These are phyloP conservation scores for Sporothrix globosa DNA, from an alignment of 2,329 filamentous ascomycete species.

Conservation along the genomic window DNA sequence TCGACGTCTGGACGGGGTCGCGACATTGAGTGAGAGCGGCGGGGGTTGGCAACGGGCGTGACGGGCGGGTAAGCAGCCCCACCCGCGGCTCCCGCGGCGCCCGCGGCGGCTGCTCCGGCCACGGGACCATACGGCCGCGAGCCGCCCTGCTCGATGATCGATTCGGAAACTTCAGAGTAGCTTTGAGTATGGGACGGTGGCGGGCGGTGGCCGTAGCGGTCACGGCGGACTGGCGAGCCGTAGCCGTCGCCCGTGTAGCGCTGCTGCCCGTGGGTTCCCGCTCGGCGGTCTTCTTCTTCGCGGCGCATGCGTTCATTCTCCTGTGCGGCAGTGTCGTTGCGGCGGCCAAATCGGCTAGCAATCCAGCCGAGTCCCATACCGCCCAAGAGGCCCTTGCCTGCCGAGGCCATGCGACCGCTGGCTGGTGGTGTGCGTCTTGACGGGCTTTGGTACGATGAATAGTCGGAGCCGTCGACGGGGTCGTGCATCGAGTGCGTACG, in stretches of 20 bases:
- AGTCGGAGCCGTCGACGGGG: constrained; percentile 59
- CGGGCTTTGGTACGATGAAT: constrained; percentile 64
- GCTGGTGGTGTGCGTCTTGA: constrained; percentile 57
- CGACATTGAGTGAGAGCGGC: constrained; percentile 43
- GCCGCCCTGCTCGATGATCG: constrained; percentile 47
- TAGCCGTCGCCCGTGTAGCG: constrained; percentile 71
- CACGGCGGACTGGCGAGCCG: constrained; percentile 52
- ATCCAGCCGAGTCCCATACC: constrained; percentile 70
- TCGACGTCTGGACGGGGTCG: constrained; percentile 48
- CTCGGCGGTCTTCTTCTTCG: constrained; percentile 57
- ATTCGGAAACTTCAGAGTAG: constrained; percentile 42
- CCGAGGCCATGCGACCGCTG: constrained; percentile 45
- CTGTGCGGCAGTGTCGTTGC: constrained; percentile 47
- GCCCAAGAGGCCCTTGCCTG: constrained; percentile 62
- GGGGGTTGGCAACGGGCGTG: constrained; percentile 27
- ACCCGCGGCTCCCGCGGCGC: background rate
- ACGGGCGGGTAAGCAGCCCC: background rate
- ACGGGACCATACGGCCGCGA: constrained; percentile 32
- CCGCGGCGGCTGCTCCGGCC: constrained; percentile 36
- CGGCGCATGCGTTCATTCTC: constrained; percentile 54
- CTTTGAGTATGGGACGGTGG: constrained; percentile 35
- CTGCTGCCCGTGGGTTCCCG: constrained; percentile 61
- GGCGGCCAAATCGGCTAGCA: constrained; percentile 65
- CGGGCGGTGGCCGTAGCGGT: constrained; percentile 41
- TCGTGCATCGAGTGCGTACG: constrained; percentile 46